Evolutionary conservation across 2,329 filamentous ascomycete species (phyloP).

Genomic region (Penicillium sp.): DNA sequence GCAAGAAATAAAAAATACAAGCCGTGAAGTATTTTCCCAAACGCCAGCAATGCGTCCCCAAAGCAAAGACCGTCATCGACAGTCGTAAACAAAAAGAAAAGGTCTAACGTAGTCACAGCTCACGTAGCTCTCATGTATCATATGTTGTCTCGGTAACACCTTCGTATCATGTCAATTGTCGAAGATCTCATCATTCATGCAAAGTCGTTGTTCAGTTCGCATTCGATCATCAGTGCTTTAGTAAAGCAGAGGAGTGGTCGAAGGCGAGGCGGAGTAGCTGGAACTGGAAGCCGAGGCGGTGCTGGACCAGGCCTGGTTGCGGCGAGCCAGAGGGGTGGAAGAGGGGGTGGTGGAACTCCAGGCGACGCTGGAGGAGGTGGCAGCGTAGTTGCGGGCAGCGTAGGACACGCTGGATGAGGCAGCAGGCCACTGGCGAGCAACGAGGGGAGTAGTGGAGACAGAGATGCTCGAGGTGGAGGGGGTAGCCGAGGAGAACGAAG

Average conservation of each 20-base stretch:
- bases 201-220: background rate
- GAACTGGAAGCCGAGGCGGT: conserved; percentile 10
- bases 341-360: background rate
- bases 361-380: background rate
- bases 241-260: conserved; percentile 13
- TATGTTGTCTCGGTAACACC: conserved; percentile 5
- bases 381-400: background rate
- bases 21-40: conserved; percentile 3
- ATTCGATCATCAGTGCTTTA: conserved; percentile 3
- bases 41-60: conserved; percentile 3
- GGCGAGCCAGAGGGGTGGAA: conserved; percentile 7
- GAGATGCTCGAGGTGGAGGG: background rate
- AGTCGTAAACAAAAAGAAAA: background rate
- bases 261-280: conserved; percentile 9
- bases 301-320: conserved; percentile 4
- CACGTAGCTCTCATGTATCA: conserved; percentile 3
- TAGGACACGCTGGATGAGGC: background rate
- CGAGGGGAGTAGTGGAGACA: background rate
- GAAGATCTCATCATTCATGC: conserved; percentile 8
- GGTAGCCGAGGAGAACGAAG: conserved; percentile 1
- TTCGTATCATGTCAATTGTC: conserved; percentile 10
- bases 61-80: background rate
- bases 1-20: conserved; percentile 9
- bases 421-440: background rate
- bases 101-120: background rate